These are phyloP conservation scores for Fusarium coicis DNA, from an alignment of 2,329 filamentous ascomycete genomes.

Conservation along the genomic window DNA sequence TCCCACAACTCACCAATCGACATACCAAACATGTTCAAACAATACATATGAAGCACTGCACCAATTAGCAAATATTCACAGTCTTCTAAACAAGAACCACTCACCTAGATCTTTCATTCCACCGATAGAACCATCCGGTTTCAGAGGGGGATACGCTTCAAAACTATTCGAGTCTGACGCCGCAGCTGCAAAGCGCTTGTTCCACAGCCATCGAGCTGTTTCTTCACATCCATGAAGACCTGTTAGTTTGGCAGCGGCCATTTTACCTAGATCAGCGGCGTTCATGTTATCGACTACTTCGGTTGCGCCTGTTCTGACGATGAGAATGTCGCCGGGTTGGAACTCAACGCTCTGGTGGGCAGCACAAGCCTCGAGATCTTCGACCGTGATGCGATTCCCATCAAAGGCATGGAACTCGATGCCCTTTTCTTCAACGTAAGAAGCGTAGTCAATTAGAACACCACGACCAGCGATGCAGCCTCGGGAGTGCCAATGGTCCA, in stretches of 20 bases:
- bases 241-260: slow-evolving; percentile 45
- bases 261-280: slow-evolving; percentile 48
- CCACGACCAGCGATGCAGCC: slow-evolving; percentile 52
- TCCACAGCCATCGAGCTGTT: slow-evolving; percentile 74
- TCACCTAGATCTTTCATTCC: slow-evolving; percentile 51
- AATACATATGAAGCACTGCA: slow-evolving; percentile 59
- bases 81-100: fast-evolving
- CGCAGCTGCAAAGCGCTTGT: slow-evolving; percentile 74
- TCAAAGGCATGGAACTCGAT: slow-evolving; percentile 63
- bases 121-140: slow-evolving; percentile 52
- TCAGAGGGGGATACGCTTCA: slow-evolving; percentile 69
- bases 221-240: slow-evolving; percentile 60
- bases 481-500: slow-evolving; percentile 62
- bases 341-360: slow-evolving; percentile 71
- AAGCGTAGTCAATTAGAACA: slow-evolving; percentile 65
- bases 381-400: slow-evolving; percentile 62
- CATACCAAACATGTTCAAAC: slow-evolving; percentile 64
- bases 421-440: slow-evolving; percentile 61
- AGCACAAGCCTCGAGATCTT: slow-evolving; percentile 68
- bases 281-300: slow-evolving; percentile 64
- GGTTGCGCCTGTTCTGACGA: slow-evolving; percentile 72
- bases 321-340: slow-evolving; percentile 72
- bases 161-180: slow-evolving; percentile 72
- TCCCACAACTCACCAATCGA: slow-evolving; percentile 67
- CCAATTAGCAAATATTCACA: not conserved